Evolutionary conservation across 2,329 filamentous ascomycete species (phyloP), one percentile per base, ranked within the genome.

Genomic region (Sordariomycetes sp.): DNA sequence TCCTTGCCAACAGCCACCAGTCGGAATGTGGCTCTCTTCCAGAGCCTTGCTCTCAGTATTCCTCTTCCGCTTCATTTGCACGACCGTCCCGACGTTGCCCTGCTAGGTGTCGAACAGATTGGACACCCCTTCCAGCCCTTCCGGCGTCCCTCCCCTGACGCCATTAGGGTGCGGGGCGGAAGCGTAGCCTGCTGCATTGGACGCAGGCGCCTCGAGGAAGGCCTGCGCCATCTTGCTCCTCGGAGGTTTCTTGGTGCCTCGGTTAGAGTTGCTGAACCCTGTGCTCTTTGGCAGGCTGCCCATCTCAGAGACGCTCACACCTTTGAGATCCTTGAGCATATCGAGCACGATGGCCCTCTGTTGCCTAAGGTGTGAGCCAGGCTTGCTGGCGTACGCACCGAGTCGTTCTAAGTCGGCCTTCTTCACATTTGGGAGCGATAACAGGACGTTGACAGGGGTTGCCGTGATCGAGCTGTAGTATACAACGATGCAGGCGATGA

Each of bases 261-360:
- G 46, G 6, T 38, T 33, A n/a, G 48, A 38, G 17, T 33, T 42
- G 6, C 48, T 50, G 20, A 62, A 50, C 11, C 59, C 60, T 10
- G 58, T 58, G 30, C 63, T 68, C 54, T 76, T 76, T 33, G 60
- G 66, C 6, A 98, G 77, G 57, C 86, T 92, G 18, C 92, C 92
- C 65, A 92, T 83, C 59, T 98, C 92, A 7, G 88, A 85, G 36
- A 98, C 85, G 47, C 87, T 90, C 6, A 96, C 80, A 1, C 92
- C 92, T 45, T 94, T 79, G 6, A 98, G 70, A 28, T 87, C 81
- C 46, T 87, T 84, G 16, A 98, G 66, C 12, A 98, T 63, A 41
- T 94, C 86, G 8, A 98, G 63, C 12, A 98, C 77, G 17, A 93
- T 63, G 2, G 79, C 82, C 15, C 90, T 70, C 58, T 94, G 87